Conservation (phyloP, 768 basidiomycete genomes). For the Boletus tomentosulus region DNA sequence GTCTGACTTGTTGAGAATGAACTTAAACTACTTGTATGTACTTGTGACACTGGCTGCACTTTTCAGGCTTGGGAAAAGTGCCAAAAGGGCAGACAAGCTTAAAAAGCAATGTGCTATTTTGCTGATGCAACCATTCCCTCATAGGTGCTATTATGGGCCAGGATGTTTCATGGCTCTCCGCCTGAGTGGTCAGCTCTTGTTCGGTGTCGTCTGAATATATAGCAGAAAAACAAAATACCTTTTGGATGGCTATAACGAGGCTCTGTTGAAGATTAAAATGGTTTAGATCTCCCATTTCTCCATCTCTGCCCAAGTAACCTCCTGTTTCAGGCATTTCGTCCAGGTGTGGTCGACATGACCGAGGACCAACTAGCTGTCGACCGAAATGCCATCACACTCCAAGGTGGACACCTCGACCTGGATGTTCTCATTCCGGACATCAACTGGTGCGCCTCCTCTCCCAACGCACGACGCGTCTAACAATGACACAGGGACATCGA, state of each 20-base stretch:
- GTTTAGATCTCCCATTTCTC: slow-evolving; percentile 35
- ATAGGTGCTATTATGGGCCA: slow-evolving; percentile 90
- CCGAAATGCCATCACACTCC: slow-evolving; percentile 84
- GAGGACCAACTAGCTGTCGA: slow-evolving; percentile 88
- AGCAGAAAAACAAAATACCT: slow-evolving; percentile 97
- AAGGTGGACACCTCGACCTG: slow-evolving; percentile 71
- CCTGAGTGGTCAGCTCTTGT: slow-evolving; percentile 91
- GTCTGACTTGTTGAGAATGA: too few relatives aligned
- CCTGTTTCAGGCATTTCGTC: slow-evolving; percentile 75
- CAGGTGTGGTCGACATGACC: slow-evolving; percentile 92
- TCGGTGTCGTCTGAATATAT: slow-evolving; percentile 97
- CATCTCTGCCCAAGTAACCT: neutral
- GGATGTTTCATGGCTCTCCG: slow-evolving; percentile 92
- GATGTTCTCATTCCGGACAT: slow-evolving; percentile 77
- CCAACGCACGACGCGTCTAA: slow-evolving; percentile 3
- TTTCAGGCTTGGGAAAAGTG: too few relatives aligned
- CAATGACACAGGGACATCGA: slow-evolving; percentile 63
- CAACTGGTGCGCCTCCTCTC: slow-evolving; percentile 55
- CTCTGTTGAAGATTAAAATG: slow-evolving; percentile 92
- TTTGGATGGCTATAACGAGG: slow-evolving; percentile 96
- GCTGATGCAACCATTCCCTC: neutral
- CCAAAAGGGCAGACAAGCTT: too few relatives aligned
- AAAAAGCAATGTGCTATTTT: too few relatives aligned
- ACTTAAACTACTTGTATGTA: too few relatives aligned
- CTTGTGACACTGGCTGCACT: too few relatives aligned